These are phyloP conservation scores for Phialophora verrucosa DNA, from an alignment of 2,329 filamentous ascomycete species.

Conservation along the genomic window DNA sequence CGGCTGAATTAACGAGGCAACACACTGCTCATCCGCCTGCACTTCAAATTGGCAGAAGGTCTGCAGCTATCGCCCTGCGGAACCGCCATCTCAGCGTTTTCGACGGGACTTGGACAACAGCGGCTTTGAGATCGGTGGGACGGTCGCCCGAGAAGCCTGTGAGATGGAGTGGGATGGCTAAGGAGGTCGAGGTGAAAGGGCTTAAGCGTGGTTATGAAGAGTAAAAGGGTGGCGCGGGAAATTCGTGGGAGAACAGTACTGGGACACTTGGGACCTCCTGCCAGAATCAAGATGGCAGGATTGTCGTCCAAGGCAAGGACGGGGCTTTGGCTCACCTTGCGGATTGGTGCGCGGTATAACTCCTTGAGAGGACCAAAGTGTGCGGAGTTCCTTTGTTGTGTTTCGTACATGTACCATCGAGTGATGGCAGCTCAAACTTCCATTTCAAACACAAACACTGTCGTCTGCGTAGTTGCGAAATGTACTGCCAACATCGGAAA, in stretches of 20 bases:
- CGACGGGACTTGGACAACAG: conserved; percentile 5
- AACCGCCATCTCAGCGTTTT: conserved; percentile 9
- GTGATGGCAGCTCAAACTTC: neutral
- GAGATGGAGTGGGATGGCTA: conserved; percentile 10
- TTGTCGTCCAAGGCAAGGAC: neutral
- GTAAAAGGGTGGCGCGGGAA: neutral
- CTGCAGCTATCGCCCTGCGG: neutral
- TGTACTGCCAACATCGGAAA: neutral
- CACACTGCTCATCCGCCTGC: neutral
- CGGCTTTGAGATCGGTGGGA: neutral
- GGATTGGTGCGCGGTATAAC: neutral
- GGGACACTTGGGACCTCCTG: neutral
- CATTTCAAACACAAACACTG: neutral
- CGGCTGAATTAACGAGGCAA: neutral
- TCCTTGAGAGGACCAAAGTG: neutral
- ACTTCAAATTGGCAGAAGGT: neutral
- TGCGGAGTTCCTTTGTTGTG: neutral
- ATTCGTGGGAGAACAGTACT: neutral
- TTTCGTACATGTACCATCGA: neutral
- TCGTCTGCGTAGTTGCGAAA: neutral
- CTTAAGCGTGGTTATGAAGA: neutral
- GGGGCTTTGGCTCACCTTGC: neutral
- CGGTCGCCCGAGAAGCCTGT: neutral
- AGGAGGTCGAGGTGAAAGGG: conserved; percentile 3
- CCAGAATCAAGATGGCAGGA: neutral